Evolutionary conservation across 2,329 filamentous ascomycete species (phyloP).

Genomic region (Xylaria sp.): DNA sequence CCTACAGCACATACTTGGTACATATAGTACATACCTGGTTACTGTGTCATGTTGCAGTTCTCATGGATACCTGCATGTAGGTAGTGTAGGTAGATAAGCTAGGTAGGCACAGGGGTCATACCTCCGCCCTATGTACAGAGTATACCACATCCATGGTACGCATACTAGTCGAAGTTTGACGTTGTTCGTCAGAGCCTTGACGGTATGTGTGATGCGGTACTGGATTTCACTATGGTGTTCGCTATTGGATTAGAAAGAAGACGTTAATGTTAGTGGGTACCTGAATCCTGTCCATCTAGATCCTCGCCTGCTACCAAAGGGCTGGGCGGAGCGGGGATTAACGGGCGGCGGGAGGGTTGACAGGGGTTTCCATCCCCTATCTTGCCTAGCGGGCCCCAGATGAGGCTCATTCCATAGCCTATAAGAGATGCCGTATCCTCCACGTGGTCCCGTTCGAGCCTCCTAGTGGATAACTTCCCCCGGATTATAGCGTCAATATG

Average conservation of each 20-base stretch:
- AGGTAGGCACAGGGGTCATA: background rate
- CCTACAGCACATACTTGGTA: no score
- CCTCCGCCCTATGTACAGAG: no score
- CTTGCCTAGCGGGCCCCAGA: conserved; percentile 24
- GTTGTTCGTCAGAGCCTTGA: background rate
- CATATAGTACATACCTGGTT: background rate
- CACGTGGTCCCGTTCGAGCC: conserved; percentile 35
- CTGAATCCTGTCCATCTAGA: background rate
- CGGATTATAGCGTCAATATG: conserved; percentile 10
- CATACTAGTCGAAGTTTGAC: background rate
- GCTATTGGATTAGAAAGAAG: background rate
- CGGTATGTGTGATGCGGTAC: background rate
- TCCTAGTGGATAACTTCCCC: conserved; percentile 26
- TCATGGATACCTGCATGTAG: background rate
- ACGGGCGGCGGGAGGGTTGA: no score
- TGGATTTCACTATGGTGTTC: background rate
- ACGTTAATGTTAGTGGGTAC: background rate
- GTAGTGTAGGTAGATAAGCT: no score
- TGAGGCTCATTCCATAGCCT: conserved; percentile 34
- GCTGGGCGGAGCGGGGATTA: conserved; percentile 26
- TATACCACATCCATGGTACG: background rate
- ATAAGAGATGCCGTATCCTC: conserved; percentile 12
- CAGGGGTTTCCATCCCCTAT: conserved; percentile 6
- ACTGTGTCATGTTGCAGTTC: background rate
- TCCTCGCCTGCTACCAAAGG: conserved; percentile 28